Evolutionary conservation across 768 basidiomycete genomes (phyloP), one percentile per base, ranked within the genome.

Genomic region (Kwoniella botswanensis): DNA sequence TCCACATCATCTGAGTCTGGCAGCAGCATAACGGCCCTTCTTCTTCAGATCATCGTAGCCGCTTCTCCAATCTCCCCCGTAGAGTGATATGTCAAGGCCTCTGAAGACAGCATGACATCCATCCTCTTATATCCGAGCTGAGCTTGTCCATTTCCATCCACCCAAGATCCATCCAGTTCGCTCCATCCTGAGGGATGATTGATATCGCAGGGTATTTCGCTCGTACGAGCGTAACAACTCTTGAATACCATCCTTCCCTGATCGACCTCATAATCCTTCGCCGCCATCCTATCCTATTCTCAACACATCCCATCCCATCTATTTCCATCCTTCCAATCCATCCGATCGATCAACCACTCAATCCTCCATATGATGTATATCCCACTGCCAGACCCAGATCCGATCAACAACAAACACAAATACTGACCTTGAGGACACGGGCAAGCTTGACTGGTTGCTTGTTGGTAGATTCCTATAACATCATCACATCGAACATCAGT

Each of bases 351-450:
- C 46, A 13, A 50, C 12, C 18, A 50, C 46, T 6, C 29, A 42
- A 13, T 29, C 59, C 18, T 13, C 24, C 26, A 18, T 24, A 12
- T 15, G 17, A 59, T 13, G 2, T n/a, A 17, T 12, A 61, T 22
- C 42, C 59, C 41, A 61, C 59, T 24, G 24, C 41, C 50, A 22
- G 29, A 54, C 15, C 26, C 44, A 55, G 22, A 26, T 41, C 41
- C n/a, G 46, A 12, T 21, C 44, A 55, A 9, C 50, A 52, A 15
- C 3, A 41, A 9, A 63, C 41, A 17, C 24, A 22, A 29, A 50
- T 22, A 76, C 75, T 72, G 76, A 95, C 94, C 92, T 94, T 96
- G 87, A 92, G 90, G 77, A 97, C 94, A 88, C 92, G 94, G 78
- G 95, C 97, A 83, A 98, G 93, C 86, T 98, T 97, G 82, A 97